Percentiles rank a stretch among this genome's conserved stretches.
Evolutionary conservation across 2,329 filamentous ascomycete genomes (phyloP).

Genomic region (Corniculantispora saksenae): DNA sequence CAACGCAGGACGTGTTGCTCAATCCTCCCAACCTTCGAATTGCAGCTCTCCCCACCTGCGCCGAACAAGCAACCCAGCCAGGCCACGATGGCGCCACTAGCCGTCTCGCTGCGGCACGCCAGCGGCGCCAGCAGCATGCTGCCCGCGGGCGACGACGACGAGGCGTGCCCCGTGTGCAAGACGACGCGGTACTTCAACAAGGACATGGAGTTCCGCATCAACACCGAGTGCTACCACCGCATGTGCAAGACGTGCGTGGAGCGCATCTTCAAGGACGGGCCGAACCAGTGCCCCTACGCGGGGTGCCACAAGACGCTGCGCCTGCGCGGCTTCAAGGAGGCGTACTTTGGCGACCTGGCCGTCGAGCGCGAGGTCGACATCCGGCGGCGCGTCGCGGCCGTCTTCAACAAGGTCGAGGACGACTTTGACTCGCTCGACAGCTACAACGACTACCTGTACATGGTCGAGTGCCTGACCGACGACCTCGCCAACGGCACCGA

Average conservation of each 20-base stretch:
- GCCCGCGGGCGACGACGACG: slow-evolving; percentile 43
- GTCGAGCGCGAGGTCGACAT: slow-evolving; percentile 96
- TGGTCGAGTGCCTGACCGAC: slow-evolving; percentile 86
- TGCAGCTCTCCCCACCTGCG: not conserved
- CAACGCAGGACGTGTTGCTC: not conserved
- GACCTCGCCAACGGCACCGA: slow-evolving; percentile 77
- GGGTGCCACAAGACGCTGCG: slow-evolving; percentile 86
- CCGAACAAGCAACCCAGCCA: too few relatives aligned
- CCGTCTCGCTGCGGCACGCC: slow-evolving; percentile 19
- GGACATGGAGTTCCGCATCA: slow-evolving; percentile 92
- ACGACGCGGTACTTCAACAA: slow-evolving; percentile 93
- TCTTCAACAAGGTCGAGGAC: slow-evolving; percentile 86
- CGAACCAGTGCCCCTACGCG: slow-evolving; percentile 87
- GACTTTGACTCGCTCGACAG: slow-evolving; percentile 83
- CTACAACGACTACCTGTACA: slow-evolving; percentile 94
- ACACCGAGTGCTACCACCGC: slow-evolving; percentile 97
- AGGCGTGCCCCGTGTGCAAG: slow-evolving; percentile 97
- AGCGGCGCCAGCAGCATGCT: slow-evolving; percentile 4
- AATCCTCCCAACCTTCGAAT: too few relatives aligned
- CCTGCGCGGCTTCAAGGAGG: slow-evolving; percentile 78
- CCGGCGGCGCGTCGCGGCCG: slow-evolving; percentile 71
- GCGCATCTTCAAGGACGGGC: slow-evolving; percentile 88
- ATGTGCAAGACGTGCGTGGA: slow-evolving; percentile 98
- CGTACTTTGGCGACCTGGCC: slow-evolving; percentile 85
- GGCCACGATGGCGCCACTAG: slow-evolving; percentile 3